These are phyloP conservation scores for Orobanche coerulescens DNA, from an alignment of 257 asterid genomes.

Conservation along the genomic window DNA sequence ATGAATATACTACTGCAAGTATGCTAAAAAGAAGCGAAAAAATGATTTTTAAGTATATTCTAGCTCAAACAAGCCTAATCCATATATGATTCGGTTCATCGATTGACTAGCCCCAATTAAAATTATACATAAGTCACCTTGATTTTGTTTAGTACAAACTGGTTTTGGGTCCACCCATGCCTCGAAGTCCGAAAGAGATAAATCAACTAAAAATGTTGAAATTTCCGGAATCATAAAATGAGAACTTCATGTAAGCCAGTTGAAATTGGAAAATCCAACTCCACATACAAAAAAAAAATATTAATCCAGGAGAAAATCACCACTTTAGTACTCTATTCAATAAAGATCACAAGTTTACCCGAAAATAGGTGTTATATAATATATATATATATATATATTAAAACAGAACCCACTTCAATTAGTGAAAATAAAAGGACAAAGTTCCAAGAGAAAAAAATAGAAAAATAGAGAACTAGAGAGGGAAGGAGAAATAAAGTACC, in stretches of 20 bases:
- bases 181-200: neutral
- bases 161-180: constrained; percentile 15
- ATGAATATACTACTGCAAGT: neutral
- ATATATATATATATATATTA: neutral
- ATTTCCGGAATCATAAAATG: constrained; percentile 23
- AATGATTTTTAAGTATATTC: neutral
- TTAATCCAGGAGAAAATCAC: constrained; percentile 24
- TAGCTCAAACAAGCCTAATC: neutral
- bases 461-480: constrained; percentile 1
- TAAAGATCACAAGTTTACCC: constrained; percentile 22
- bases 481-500: constrained; percentile 30
- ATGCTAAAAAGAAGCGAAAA: neutral
- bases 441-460: constrained; percentile 7
- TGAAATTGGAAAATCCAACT: constrained; percentile 17
- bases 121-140: constrained; percentile 7
- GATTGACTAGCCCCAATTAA: constrained; percentile 1
- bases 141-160: constrained; percentile 7
- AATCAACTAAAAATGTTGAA: constrained; percentile 8
- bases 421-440: constrained; percentile 10
- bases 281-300: constrained; percentile 27
- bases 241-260: constrained; percentile 17
- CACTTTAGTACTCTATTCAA: constrained; percentile 19
- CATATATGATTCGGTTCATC: constrained; percentile 1
- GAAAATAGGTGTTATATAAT: neutral
- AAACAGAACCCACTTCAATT: constrained; percentile 40